Evolutionary conservation across 805 yeast species (phyloP).

Genomic region (Hagleromyces aurorensis): DNA sequence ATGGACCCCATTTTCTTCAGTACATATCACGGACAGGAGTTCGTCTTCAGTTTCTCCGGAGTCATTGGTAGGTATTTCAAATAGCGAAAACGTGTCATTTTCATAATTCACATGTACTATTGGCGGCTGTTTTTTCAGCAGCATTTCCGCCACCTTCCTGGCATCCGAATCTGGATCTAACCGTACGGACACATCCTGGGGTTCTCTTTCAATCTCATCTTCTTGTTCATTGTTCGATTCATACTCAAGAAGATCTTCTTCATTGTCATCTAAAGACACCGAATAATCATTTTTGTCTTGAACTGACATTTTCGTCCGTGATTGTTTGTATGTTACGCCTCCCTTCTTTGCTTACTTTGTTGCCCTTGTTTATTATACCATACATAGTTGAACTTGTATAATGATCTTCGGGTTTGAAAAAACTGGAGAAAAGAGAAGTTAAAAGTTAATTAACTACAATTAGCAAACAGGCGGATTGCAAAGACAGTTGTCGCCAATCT

Average conservation of each 20-base stretch:
- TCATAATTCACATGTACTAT: conserved; percentile 16
- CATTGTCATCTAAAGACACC: conserved; percentile 12
- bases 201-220: conserved; percentile 9
- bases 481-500: no score
- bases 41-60: conserved; percentile 8
- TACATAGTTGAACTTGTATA: no score
- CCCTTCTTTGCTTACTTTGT: no score
- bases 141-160: conserved; percentile 18
- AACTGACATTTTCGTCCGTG: conserved; percentile 1
- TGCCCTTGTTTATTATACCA: no score
- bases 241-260: conserved; percentile 12
- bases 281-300: conserved; percentile 8
- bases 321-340: no score
- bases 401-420: no score
- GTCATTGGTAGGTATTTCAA: conserved; percentile 17
- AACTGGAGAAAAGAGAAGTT: no score
- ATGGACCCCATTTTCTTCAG: conserved; percentile 11
- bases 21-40: conserved; percentile 16
- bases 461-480: no score
- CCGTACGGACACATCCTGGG: conserved; percentile 4
- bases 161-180: conserved; percentile 13
- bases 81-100: conserved; percentile 19
- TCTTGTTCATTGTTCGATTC: conserved; percentile 8
- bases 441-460: no score
- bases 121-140: conserved; percentile 14